Evolutionary conservation across 352 stramenopile species (phyloP), one percentile per base, ranked within the genome.

Genomic region (Thalassiosira allenii): DNA sequence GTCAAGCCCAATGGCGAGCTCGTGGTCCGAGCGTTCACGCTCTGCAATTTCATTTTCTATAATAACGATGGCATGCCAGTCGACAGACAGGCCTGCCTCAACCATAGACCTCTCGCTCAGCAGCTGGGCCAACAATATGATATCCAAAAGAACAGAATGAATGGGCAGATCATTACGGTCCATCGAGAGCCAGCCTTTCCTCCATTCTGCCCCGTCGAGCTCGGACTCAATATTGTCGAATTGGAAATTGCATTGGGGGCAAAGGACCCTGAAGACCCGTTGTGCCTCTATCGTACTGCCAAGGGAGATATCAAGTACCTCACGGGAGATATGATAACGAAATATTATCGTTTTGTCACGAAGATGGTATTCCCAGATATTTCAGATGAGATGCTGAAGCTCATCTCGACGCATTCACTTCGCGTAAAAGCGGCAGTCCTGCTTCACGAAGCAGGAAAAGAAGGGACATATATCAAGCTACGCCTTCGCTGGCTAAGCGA

Each of bases 391-490:
- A 54, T 68, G 17, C n/a, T 77, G 2, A 41, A 27, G 2, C 12
- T 51, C 0, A 62, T 62, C 34, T 71, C 58, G 17, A 41, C 57
- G 2, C 23, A 74, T n/a, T 74, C 64, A 3, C 11, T 74, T 2
- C 37, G 59, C 33, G 75, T 83, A 8, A 71, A 27, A 43, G 75
- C 75, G 9, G 43, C n/a, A 20, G 33, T 70, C 4, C 30, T 83
- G 0, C 41, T 83, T 0, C 0, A 62, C 29, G 40, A 77, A 58
- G 57, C 65, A 0, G 66, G 75, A 1, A 69, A 65, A 33, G 27
- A 33, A n/a, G 22, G n/a, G 9, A 6, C 25, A 17, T 78, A 53
- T 27, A 74, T 77, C 37, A 72, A 77, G 47, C 29, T 61, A 32
- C 1, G 66, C 1, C 20, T 83, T 0, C 41, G 59, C n/a, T 81